A percentile compares a stretch with the other conserved stretches of the same genome.
Evolutionary conservation across 108 stramenopile species (phyloP).

Genomic region (Heterococcus sp.): DNA sequence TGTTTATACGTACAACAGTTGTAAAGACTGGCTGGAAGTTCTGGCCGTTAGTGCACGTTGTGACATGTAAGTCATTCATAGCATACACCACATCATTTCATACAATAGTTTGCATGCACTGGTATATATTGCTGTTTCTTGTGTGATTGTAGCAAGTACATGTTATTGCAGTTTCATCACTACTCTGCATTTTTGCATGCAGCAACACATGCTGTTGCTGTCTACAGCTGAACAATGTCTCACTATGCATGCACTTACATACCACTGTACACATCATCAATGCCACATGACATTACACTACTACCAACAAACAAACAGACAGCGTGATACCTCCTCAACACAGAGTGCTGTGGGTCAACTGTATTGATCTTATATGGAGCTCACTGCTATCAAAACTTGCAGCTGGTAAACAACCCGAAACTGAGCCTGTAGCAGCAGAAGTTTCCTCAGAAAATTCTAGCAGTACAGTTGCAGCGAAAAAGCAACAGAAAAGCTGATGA

Average conservation of each 20-base stretch:
- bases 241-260: too few species aligned
- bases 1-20: conserved; percentile 71
- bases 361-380: conserved; percentile 34
- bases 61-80: conserved; percentile 6
- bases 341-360: conserved; percentile 83
- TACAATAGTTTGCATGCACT: neutral
- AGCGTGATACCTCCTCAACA: conserved; percentile 78
- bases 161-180: neutral
- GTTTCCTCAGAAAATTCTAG: too few species aligned
- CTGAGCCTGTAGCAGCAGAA: neutral
- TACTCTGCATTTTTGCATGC: neutral
- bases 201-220: neutral
- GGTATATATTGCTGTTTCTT: neutral
- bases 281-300: neutral
- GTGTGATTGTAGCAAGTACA: neutral
- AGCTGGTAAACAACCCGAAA: conserved; percentile 1
- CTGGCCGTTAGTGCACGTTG: conserved; percentile 79
- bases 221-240: too few species aligned
- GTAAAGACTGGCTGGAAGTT: conserved; percentile 88
- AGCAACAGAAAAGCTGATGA: neutral
- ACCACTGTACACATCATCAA: too few species aligned
- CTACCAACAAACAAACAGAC: conserved; percentile 56
- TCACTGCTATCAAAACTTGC: conserved; percentile 18
- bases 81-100: neutral
- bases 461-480: too few species aligned